Base-by-base conservation (phyloP, 2,329 filamentous ascomycete species). In the Pseudocercospora macadamiae region DNA sequence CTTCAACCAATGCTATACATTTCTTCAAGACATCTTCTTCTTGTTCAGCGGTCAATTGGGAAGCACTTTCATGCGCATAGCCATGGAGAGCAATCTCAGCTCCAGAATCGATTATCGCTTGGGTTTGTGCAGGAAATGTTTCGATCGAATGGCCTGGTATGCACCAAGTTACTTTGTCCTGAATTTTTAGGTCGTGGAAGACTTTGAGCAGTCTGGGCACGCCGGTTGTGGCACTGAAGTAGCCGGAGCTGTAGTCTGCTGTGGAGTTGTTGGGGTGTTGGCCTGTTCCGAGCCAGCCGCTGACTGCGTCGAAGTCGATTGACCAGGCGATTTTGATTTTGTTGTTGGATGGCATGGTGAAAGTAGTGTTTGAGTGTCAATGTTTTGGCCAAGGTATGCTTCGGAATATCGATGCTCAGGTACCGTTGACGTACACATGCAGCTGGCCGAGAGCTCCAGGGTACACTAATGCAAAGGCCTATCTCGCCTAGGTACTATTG, bases 61-160 rank as follows among this genome's bases (percentile, higher is more conserved):
- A 66, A 1, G 77, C 74, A 37, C 75, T 75, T 58, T 82, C 80
- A 60, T 82, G 80, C n/a, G 74, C 74, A 63, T 81, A 82, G 9
- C 78, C 79, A 63, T 82, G 79, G 1, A 81, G 68, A 0, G 76
- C 83, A 45, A 85, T 80, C 64, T 85, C 82, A 4, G 77, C 78
- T 5, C 83, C 82, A 28, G 78, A 80, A 3, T 80, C 75, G 2
- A 83, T 71, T 19, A 86, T 82, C 45, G 75, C 73, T 51, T 74
- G 71, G 2, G 81, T 80, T 55, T 84, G 76, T 2, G 73, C 68
- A 0, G 83, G 83, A 61, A 86, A 86, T 8, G 79, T 83, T 63
- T 86, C 83, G 51, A 83, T 76, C 0, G 79, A 82, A 71, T 86
- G 83, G 47, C 83, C 83, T 0, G 84, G 84, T 9, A 86, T 79